Evolutionary conservation across 2,329 filamentous ascomycete genomes (phyloP).

Genomic region (Hysterium pulicare): DNA sequence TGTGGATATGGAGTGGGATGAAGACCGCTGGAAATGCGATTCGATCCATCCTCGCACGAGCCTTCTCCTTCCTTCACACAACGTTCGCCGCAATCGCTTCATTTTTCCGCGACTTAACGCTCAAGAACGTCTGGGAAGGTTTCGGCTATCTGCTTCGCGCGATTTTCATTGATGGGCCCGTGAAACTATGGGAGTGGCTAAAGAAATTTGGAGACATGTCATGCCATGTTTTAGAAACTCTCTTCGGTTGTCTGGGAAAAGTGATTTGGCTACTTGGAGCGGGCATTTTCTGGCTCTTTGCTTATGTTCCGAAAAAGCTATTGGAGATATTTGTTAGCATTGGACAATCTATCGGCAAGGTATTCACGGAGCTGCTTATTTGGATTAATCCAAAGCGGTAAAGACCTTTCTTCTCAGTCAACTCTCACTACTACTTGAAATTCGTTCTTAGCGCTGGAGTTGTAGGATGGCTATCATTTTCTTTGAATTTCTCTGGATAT

Average conservation of each 20-base stretch:
- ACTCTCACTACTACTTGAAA: not conserved
- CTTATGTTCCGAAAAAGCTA: slow-evolving; percentile 15
- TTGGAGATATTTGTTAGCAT: slow-evolving; percentile 8
- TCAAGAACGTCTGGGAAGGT: slow-evolving; percentile 11
- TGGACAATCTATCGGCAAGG: slow-evolving; percentile 7
- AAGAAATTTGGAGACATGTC: slow-evolving; percentile 9
- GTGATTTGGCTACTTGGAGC: slow-evolving; percentile 8
- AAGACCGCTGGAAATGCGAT: slow-evolving; percentile 7
- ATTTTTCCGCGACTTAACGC: slow-evolving; percentile 15
- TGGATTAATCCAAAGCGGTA: slow-evolving; percentile 18
- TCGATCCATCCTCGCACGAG: slow-evolving; percentile 5
- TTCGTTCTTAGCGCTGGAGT: no score
- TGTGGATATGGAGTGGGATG: slow-evolving; percentile 15
- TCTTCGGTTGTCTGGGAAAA: slow-evolving; percentile 13
- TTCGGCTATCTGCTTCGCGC: slow-evolving; percentile 8
- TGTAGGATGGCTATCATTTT: no score
- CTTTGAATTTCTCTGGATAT: no score
- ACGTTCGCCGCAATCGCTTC: slow-evolving; percentile 6
- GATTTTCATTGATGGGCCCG: slow-evolving; percentile 13
- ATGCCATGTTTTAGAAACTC: slow-evolving; percentile 5
- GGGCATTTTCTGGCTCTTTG: slow-evolving; percentile 5
- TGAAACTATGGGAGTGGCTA: slow-evolving; percentile 14
- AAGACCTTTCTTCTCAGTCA: not conserved
- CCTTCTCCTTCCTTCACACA: slow-evolving; percentile 16
- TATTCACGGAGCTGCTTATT: slow-evolving; percentile 13